Percentiles rank a stretch among this genome's conserved stretches.
These are phyloP conservation scores for Penicillium nordicum DNA, from an alignment of 2,329 filamentous ascomycete genomes.

Conservation along the genomic window DNA sequence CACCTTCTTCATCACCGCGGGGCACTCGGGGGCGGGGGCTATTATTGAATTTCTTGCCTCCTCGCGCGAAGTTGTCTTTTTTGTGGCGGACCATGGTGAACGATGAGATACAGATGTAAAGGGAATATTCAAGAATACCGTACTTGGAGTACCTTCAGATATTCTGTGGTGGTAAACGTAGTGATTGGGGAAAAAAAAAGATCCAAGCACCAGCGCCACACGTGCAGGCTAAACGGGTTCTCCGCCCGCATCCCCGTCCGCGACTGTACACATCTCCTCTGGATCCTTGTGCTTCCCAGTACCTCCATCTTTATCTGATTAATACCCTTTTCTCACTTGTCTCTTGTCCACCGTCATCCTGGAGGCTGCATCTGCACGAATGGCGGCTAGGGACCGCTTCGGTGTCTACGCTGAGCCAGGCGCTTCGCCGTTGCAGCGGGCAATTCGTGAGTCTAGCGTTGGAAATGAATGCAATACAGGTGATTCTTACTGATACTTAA, in stretches of 20 bases:
- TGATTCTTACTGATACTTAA: constrained; percentile 14
- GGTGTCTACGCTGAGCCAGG: constrained; percentile 73
- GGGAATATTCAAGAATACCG: neutral
- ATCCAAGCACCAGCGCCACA: constrained; percentile 25
- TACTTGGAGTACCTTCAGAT: neutral
- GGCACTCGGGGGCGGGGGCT: constrained; percentile 54
- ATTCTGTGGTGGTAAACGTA: neutral
- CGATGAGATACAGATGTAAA: neutral
- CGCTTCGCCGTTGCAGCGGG: constrained; percentile 85
- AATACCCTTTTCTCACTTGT: constrained; percentile 2
- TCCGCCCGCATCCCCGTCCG: constrained; percentile 21
- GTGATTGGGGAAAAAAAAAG: constrained; percentile 11
- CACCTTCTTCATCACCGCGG: constrained; percentile 42
- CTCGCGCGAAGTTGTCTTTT: constrained; percentile 72
- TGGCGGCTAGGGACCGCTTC: constrained; percentile 93
- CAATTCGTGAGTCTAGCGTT: constrained; percentile 61
- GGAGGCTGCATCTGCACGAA: constrained; percentile 94
- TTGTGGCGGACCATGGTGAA: constrained; percentile 84
- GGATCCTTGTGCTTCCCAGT: constrained; percentile 11
- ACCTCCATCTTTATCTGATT: constrained; percentile 2
- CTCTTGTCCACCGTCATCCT: constrained; percentile 49
- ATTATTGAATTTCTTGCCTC: constrained; percentile 68
- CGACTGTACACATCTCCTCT: constrained; percentile 13
- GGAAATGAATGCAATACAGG: neutral
- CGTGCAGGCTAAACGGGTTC: constrained; percentile 23